phyloP scores from a whole-genome alignment of 2,329 filamentous ascomycete species.

The Ampelomyces quisqualis region DNA sequence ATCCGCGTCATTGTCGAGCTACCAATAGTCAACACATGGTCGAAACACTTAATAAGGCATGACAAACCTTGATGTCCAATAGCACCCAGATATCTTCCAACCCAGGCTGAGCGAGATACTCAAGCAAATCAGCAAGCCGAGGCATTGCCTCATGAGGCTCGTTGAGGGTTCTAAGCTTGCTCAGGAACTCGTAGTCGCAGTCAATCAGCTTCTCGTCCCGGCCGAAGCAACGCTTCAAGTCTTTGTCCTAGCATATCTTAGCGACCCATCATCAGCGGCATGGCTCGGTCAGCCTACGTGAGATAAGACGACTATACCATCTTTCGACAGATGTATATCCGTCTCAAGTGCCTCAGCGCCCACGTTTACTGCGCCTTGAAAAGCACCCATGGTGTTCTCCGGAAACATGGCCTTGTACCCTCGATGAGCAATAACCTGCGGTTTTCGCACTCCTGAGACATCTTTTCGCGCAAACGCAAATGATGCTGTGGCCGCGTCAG shows the following conservation, averaged over 20 bases:
- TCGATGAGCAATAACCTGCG: constrained; percentile 75
- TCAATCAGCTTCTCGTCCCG: constrained; percentile 70
- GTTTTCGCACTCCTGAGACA: constrained; percentile 48
- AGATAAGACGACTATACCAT: constrained; percentile 81
- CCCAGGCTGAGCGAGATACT: constrained; percentile 66
- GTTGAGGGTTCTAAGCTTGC: constrained; percentile 64
- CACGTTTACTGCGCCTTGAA: constrained; percentile 69
- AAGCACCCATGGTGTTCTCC: constrained; percentile 83
- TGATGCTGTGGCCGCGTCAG: constrained; percentile 23
- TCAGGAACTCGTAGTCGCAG: constrained; percentile 73
- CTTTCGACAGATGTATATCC: constrained; percentile 78
- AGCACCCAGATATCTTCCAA: constrained; percentile 74
- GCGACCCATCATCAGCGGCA: not conserved
- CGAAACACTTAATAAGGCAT: too few relatives aligned
- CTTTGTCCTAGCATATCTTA: constrained; percentile 60
- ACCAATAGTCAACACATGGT: constrained; percentile 8
- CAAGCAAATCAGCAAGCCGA: constrained; percentile 70
- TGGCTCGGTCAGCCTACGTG: constrained; percentile 59
- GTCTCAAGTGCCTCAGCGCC: constrained; percentile 84
- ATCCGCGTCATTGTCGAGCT: constrained; percentile 69
- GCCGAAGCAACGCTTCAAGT: constrained; percentile 79
- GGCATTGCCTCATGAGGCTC: constrained; percentile 73
- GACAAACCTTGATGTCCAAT: constrained; percentile 80
- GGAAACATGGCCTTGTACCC: constrained; percentile 76
- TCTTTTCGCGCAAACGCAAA: constrained; percentile 41